Conservation (phyloP, 257 asterid genomes). For the Solanum bulbocastanum region DNA sequence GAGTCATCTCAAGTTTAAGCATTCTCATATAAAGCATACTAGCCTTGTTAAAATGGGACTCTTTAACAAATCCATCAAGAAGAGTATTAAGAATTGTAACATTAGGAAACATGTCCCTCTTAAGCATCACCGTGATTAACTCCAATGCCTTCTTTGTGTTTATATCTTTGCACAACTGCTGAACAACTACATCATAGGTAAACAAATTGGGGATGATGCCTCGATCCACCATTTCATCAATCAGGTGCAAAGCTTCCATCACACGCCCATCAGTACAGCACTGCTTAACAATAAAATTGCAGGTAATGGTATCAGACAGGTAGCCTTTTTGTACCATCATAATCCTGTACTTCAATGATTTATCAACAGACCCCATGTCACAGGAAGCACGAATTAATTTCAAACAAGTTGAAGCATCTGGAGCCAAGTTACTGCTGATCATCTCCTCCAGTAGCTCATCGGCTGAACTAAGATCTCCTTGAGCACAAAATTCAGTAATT, state of each 20-base stretch:
- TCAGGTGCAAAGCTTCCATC: constrained; percentile 21
- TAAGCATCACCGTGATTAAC: constrained; percentile 49
- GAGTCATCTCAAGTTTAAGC: constrained; percentile 36
- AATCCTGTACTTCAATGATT: constrained; percentile 20
- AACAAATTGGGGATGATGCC: constrained; percentile 14
- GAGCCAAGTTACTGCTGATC: constrained; percentile 29
- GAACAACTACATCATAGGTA: constrained; percentile 21
- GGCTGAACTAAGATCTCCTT: constrained; percentile 41
- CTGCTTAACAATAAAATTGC: constrained; percentile 25
- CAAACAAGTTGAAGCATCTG: constrained; percentile 20
- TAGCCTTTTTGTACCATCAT: constrained; percentile 21
- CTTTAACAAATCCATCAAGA: constrained; percentile 41
- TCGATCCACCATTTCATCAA: constrained; percentile 20
- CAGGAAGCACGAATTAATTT: constrained; percentile 35
- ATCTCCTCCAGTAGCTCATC: constrained; percentile 40
- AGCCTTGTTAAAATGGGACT: constrained; percentile 32
- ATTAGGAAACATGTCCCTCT: constrained; percentile 28
- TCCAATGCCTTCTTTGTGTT: constrained; percentile 36
- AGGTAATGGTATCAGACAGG: constrained; percentile 13
- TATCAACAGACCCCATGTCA: constrained; percentile 22
- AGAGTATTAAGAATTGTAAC: constrained; percentile 41
- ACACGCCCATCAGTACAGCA: constrained; percentile 28
- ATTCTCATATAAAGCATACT: constrained; percentile 25
- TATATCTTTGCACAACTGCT: constrained; percentile 27
- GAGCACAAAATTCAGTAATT: constrained; percentile 40